Evolutionary conservation across 805 yeast species (phyloP).

Genomic region (Ogataea henricii): DNA sequence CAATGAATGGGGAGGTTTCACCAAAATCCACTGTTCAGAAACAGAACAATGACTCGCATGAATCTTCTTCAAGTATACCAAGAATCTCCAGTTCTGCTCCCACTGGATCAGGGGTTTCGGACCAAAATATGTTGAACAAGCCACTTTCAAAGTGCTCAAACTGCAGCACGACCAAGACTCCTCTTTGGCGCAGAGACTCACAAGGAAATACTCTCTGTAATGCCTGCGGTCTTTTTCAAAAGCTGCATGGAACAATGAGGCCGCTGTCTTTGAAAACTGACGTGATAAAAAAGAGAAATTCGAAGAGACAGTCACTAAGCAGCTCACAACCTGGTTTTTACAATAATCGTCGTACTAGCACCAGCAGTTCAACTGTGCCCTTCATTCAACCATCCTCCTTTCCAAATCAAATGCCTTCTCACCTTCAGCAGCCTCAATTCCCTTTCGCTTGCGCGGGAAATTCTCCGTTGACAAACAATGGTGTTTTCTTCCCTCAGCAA

Average conservation of each 20-base stretch:
- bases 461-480: slow-evolving; percentile 10
- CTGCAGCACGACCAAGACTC: slow-evolving; percentile 61
- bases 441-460: slow-evolving; percentile 5
- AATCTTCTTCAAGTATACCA: neutral
- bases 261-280: slow-evolving; percentile 60
- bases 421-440: slow-evolving; percentile 15
- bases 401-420: slow-evolving; percentile 1
- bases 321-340: slow-evolving; percentile 10
- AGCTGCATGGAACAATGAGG: slow-evolving; percentile 62
- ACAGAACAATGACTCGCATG: neutral
- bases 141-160: slow-evolving; percentile 49
- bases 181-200: slow-evolving; percentile 63
- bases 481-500: slow-evolving; percentile 17
- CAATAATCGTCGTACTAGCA: slow-evolving; percentile 6
- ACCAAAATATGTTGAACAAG: slow-evolving; percentile 7
- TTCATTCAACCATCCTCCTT: slow-evolving; percentile 1
- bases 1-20: neutral
- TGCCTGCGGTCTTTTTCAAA: slow-evolving; percentile 63
- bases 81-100: slow-evolving; percentile 24
- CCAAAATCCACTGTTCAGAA: neutral
- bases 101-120: neutral
- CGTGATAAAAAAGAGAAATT: slow-evolving; percentile 56
- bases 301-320: slow-evolving; percentile 39
- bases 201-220: slow-evolving; percentile 62
- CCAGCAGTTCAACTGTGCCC: slow-evolving; percentile 2